Conservation (phyloP, 2,329 filamentous ascomycete genomes). For the Alternaria alternata region DNA sequence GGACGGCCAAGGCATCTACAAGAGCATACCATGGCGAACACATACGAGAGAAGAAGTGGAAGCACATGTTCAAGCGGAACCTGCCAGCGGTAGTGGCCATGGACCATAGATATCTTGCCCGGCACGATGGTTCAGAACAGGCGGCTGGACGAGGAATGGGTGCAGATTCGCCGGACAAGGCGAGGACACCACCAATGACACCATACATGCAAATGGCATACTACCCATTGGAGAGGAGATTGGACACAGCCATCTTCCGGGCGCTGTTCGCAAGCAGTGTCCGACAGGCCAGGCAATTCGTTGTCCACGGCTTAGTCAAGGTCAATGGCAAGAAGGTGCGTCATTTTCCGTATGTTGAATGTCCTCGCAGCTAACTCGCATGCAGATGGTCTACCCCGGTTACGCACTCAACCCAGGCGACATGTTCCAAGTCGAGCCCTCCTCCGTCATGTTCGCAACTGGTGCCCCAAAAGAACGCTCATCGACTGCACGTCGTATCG, state of each 20-base stretch:
- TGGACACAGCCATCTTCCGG: slow-evolving; percentile 94
- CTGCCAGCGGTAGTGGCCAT: slow-evolving; percentile 86
- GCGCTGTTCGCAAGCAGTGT: slow-evolving; percentile 93
- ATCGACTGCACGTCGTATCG: slow-evolving; percentile 38
- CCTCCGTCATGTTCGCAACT: slow-evolving; percentile 87
- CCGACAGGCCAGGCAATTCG: slow-evolving; percentile 91
- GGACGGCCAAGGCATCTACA: slow-evolving; percentile 82
- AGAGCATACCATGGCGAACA: slow-evolving; percentile 95
- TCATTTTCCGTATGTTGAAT: neutral
- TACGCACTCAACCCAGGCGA: slow-evolving; percentile 97
- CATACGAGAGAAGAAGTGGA: slow-evolving; percentile 91
- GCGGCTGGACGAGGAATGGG: slow-evolving; percentile 86
- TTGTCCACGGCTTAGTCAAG: slow-evolving; percentile 89
- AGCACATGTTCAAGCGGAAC: slow-evolving; percentile 86
- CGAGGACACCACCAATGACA: slow-evolving; percentile 60
- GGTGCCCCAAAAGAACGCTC: slow-evolving; percentile 70
- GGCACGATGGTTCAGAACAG: slow-evolving; percentile 81
- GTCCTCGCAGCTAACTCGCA: neutral
- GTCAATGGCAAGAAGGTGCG: slow-evolving; percentile 94
- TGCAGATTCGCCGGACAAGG: slow-evolving; percentile 31
- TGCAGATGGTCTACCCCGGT: slow-evolving; percentile 86
- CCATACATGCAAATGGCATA: slow-evolving; percentile 98
- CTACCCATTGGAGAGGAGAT: slow-evolving; percentile 85
- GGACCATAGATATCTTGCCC: slow-evolving; percentile 79
- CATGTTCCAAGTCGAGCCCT: slow-evolving; percentile 94